A percentile compares a stretch with the other conserved stretches of the same genome.
These are phyloP conservation scores for Neckera pumila DNA, from an alignment of 225 moss, liverwort and hornwort genomes.

Conservation along the genomic window DNA sequence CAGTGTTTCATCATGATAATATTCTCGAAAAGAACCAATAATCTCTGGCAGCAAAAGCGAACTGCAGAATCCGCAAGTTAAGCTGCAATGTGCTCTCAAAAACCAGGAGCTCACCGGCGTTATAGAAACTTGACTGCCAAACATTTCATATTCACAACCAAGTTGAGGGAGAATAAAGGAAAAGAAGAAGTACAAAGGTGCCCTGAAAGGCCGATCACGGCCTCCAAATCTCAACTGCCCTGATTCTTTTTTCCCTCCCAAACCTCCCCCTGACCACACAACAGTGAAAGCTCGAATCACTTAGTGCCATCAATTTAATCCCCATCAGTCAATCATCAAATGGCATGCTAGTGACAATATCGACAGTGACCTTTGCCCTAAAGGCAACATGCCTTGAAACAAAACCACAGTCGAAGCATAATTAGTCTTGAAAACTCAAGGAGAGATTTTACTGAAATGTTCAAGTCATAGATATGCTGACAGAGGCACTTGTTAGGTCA, in stretches of 20 bases:
- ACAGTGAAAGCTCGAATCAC: neutral
- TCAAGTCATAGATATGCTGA: neutral
- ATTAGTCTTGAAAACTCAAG: neutral
- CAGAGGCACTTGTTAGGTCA: neutral
- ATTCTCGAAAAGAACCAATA: neutral
- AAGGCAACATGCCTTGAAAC: neutral
- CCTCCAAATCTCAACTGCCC: slow-evolving; percentile 98
- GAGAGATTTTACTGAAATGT: neutral
- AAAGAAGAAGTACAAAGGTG: slow-evolving; percentile 55
- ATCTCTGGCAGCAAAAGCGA: neutral
- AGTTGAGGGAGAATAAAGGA: neutral
- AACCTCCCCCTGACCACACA: slow-evolving; percentile 68
- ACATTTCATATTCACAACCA: neutral
- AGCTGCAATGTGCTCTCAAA: neutral
- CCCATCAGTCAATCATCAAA: neutral
- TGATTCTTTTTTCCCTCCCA: slow-evolving; percentile 93
- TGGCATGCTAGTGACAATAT: neutral
- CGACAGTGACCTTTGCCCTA: neutral
- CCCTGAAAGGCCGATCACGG: slow-evolving; percentile 92
- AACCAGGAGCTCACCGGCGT: neutral
- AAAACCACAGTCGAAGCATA: neutral
- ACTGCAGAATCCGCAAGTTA: neutral
- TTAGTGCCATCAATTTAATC: neutral
- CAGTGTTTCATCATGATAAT: neutral
- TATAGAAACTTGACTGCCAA: neutral